Base-by-base conservation (phyloP, 352 stramenopile species). In the Bremia lactucae region DNA sequence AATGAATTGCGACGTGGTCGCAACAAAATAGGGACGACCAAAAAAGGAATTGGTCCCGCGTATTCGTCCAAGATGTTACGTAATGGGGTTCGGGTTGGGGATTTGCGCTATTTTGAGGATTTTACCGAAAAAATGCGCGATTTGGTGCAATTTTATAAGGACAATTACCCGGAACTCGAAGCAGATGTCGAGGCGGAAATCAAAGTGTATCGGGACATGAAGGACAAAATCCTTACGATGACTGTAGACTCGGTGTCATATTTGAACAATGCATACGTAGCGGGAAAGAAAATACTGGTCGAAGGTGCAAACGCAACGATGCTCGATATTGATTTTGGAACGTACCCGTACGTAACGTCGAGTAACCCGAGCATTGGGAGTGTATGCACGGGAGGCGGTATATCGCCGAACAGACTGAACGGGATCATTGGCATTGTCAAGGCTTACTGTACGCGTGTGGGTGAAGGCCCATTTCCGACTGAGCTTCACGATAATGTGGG, bases 271-370 rank as follows among this genome's bases (percentile, higher is more conserved):
- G 79, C 94, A 29, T 97, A 97, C 70, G 79, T 92, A 28, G 62
- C 75, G 11, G 95, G 95, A 47, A 97, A 98, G 74, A 93, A 84
- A 48, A 98, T 99, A 50, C 62, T 99, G 19, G 92, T 98, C 2
- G 96, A 99, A 59, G 96, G 96, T 37, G 96, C 96, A 21, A 99
- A 99, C 69, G 96, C 96, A 4, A 98, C 95, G 16, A 99, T 99
- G 95, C 76, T 99, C 31, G 96, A 99, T 72, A 97, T 99, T 72
- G 96, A 99, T 72, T 99, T 98, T 60, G 96, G 96, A 42, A 99
- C 96, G 36, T 99, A 99, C 75, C 96, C 96, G 28, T 99, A 97
- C 70, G 96, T 99, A 31, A 99, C 96, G 23, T 98, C 94, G 33
- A 98, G 87, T 46, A 98, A 98, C 65, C 95, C 96, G 33, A 97